These are phyloP conservation scores for Forsythia suspensa DNA, from an alignment of 257 asterid species.

Conservation along the genomic window DNA sequence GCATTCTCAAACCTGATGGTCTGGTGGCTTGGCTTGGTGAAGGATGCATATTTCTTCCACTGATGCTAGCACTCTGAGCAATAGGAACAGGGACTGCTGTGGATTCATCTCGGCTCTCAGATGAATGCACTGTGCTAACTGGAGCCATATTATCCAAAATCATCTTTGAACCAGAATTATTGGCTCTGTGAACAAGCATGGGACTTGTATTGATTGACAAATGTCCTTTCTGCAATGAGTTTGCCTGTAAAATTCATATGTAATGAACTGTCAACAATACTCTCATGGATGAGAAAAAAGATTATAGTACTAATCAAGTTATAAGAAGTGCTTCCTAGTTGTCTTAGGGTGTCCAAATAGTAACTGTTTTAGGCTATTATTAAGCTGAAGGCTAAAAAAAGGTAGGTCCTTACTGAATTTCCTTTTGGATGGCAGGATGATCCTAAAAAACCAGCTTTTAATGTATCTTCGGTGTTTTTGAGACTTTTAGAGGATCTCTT, in stretches of 20 bases:
- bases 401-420: slow-evolving; percentile 50
- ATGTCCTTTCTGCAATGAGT: slow-evolving; percentile 36
- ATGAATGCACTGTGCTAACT: slow-evolving; percentile 30
- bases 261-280: slow-evolving; percentile 14
- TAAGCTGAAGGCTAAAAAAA: slow-evolving; percentile 20
- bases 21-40: slow-evolving; percentile 38
- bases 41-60: slow-evolving; percentile 39
- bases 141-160: slow-evolving; percentile 34
- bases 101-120: slow-evolving; percentile 35
- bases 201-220: slow-evolving; percentile 33
- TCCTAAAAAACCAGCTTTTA: slow-evolving; percentile 39
- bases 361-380: neutral
- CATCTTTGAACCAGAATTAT: slow-evolving; percentile 38
- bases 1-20: slow-evolving; percentile 91
- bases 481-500: slow-evolving; percentile 44
- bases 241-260: slow-evolving; percentile 39
- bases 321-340: slow-evolving; percentile 24
- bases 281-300: slow-evolving; percentile 11
- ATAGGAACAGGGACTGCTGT: slow-evolving; percentile 28
- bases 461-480: slow-evolving; percentile 36
- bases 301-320: slow-evolving; percentile 9
- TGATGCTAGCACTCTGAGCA: slow-evolving; percentile 34
- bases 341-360: neutral
- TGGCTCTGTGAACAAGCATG: slow-evolving; percentile 31
- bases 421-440: slow-evolving; percentile 35